phyloP scores from a whole-genome alignment of 1,284 basidiomycete genomes.

The Blastosporella zonata region DNA sequence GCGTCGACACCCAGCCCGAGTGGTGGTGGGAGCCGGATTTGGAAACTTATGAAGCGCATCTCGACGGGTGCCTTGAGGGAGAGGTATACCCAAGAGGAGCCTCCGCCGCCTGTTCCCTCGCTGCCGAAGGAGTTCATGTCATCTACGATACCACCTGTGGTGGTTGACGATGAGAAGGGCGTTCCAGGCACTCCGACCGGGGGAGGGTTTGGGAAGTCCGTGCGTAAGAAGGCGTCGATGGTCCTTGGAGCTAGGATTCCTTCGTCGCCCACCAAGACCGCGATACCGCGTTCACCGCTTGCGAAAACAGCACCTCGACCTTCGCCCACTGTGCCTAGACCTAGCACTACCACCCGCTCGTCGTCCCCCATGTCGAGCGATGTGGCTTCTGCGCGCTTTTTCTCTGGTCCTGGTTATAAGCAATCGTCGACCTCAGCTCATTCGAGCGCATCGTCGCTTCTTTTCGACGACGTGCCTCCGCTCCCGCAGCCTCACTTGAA shows the following conservation, averaged over 20 bases:
- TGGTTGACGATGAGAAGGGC: not conserved
- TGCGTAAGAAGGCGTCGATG: conserved; percentile 15
- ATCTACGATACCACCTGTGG: not conserved
- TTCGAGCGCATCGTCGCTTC: conserved; percentile 58
- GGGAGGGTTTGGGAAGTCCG: conserved; percentile 3
- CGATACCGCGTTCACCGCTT: conserved; percentile 5
- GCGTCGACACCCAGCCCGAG: conserved; percentile 9
- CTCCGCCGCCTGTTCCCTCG: conserved; percentile 48
- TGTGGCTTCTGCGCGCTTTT: conserved; percentile 50
- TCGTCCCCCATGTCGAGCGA: conserved; percentile 61
- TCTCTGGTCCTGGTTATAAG: conserved; percentile 29
- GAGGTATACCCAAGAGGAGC: conserved; percentile 35
- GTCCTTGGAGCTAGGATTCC: conserved; percentile 2
- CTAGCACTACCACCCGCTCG: conserved; percentile 38
- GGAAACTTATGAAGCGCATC: conserved; percentile 68
- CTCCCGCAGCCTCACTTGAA: conserved; percentile 4
- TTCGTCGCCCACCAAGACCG: not conserved
- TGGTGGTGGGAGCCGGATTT: conserved; percentile 43
- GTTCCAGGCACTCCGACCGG: not conserved
- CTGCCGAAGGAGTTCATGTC: conserved; percentile 41
- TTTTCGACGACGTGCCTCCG: conserved; percentile 35
- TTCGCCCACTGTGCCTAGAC: conserved; percentile 21
- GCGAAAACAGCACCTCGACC: conserved; percentile 6
- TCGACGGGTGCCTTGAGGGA: conserved; percentile 63
- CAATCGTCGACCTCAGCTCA: conserved; percentile 38